These are phyloP conservation scores for Lipomyces sp. DNA, from an alignment of 805 yeast species.

Conservation along the genomic window DNA sequence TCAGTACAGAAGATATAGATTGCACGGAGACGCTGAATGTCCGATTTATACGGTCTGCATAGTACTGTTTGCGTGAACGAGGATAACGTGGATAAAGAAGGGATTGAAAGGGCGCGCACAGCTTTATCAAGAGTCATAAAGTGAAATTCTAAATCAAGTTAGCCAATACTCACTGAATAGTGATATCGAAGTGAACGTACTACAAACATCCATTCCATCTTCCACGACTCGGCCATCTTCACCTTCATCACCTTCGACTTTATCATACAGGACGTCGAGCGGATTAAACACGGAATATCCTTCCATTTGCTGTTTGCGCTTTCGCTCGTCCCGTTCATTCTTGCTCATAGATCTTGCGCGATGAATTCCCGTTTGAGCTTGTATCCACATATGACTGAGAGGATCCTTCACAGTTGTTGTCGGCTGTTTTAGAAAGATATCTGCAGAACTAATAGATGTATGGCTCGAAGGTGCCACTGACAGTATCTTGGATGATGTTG, in stretches of 20 bases:
- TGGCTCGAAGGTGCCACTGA: conserved; percentile 1
- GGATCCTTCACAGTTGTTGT: conserved; percentile 4
- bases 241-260: conserved; percentile 33
- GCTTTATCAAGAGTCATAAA: conserved; percentile 21
- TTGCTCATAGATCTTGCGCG: conserved; percentile 68
- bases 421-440: conserved; percentile 1
- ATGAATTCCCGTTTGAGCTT: conserved; percentile 57
- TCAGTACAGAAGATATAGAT: conserved; percentile 60
- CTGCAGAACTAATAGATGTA: conserved; percentile 8
- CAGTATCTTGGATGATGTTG: not conserved
- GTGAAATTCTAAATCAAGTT: conserved; percentile 6
- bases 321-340: conserved; percentile 67
- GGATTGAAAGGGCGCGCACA: conserved; percentile 19
- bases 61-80: conserved; percentile 54
- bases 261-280: conserved; percentile 31
- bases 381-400: conserved; percentile 45
- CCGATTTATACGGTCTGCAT: conserved; percentile 50
- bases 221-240: conserved; percentile 25
- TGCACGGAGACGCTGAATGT: conserved; percentile 62
- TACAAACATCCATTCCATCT: conserved; percentile 19
- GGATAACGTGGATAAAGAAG: conserved; percentile 46
- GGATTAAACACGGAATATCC: conserved; percentile 64
- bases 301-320: conserved; percentile 56
- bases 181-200: not conserved
- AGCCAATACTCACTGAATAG: not conserved